Evolutionary conservation across 192 early-diverging fungal species (phyloP).

Genomic region (Umbelopsis ramanniana): DNA sequence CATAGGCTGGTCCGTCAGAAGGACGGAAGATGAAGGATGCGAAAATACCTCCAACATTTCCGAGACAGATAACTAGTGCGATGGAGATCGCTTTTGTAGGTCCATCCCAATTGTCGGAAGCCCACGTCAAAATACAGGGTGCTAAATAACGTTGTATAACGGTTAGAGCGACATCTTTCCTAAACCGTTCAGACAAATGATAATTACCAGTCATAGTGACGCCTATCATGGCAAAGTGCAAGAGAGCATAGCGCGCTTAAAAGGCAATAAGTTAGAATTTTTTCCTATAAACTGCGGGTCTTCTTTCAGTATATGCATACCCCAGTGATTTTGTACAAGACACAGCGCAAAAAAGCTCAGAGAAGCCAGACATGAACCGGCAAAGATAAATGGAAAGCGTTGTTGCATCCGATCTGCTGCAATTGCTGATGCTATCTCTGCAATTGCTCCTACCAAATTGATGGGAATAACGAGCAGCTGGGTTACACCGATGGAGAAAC

Average conservation of each 20-base stretch:
- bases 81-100: conserved; percentile 23
- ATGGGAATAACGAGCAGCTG: conserved; percentile 37
- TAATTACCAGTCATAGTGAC: background rate
- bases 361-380: conserved; percentile 21
- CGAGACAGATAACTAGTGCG: conserved; percentile 29
- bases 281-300: too few species aligned
- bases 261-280: background rate
- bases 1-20: conserved; percentile 22
- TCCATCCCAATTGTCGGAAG: conserved; percentile 5
- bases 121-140: conserved; percentile 9
- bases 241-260: background rate
- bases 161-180: background rate
- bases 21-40: conserved; percentile 37
- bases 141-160: background rate
- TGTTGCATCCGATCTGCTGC: conserved; percentile 25
- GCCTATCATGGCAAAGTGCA: background rate
- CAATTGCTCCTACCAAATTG: background rate
- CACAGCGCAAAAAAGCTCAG: conserved; percentile 23
- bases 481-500: conserved; percentile 30
- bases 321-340: conserved; percentile 29
- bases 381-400: conserved; percentile 24
- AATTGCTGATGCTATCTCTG: conserved; percentile 16
- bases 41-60: conserved; percentile 28
- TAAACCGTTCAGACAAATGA: background rate
- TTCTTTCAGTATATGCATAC: conserved; percentile 15